Percentiles rank a stretch among this genome's conserved stretches.
Evolutionary conservation across 768 basidiomycete genomes (phyloP).

Genomic region (Fomitopsis pulvina): DNA sequence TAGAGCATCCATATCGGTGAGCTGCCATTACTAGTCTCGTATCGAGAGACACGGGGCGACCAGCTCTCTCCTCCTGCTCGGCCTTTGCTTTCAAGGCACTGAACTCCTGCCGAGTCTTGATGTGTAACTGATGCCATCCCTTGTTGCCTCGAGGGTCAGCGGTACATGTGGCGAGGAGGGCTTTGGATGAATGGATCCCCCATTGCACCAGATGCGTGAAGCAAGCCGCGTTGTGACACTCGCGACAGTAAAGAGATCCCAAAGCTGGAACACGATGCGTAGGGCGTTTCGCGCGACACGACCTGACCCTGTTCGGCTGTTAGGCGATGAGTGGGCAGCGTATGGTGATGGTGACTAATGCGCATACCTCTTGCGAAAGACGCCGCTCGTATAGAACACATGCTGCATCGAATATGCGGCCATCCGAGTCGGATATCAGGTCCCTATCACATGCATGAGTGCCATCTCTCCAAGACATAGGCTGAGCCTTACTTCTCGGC

Average conservation of each 20-base stretch:
- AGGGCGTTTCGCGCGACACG: too few relatives aligned
- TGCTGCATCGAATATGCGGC: neutral
- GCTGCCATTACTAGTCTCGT: conserved; percentile 41
- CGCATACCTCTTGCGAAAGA: too few relatives aligned
- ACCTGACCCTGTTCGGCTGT: too few relatives aligned
- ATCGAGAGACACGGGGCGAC: conserved; percentile 26
- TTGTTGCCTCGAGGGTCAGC: conserved; percentile 7
- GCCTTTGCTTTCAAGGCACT: conserved; percentile 3
- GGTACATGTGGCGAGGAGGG: conserved; percentile 24
- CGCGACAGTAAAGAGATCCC: conserved; percentile 26
- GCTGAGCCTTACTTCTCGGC: neutral
- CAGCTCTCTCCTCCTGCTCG: conserved; percentile 30
- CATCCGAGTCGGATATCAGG: neutral
- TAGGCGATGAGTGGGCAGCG: too few relatives aligned
- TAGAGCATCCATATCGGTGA: conserved; percentile 39
- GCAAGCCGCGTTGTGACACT: conserved; percentile 32
- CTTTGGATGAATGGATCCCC: conserved; percentile 32
- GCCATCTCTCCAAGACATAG: neutral
- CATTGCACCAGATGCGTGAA: conserved; percentile 29
- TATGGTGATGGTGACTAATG: too few relatives aligned
- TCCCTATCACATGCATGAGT: neutral
- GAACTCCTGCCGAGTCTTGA: conserved; percentile 14
- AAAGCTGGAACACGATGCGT: conserved; percentile 5
- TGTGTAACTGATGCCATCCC: conserved; percentile 32
- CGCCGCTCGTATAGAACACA: neutral